Percentiles rank a stretch among this genome's conserved stretches.
Conservation (phyloP, 2,329 filamentous ascomycete species). For the Hypoxylon sp. region DNA sequence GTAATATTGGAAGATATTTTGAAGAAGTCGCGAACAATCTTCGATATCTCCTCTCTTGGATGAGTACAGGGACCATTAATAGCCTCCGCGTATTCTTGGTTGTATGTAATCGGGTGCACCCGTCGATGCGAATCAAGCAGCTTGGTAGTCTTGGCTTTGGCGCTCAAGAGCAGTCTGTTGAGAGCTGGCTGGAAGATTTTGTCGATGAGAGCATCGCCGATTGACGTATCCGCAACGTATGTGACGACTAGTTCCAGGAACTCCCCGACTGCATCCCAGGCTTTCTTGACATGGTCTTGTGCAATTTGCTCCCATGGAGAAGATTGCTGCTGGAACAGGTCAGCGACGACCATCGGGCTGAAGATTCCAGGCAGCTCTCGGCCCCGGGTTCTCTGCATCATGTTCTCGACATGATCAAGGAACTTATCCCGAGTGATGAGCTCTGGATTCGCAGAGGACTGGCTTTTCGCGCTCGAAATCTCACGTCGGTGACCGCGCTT, state of each 20-base stretch:
- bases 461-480: slow-evolving; percentile 33
- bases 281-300: slow-evolving; percentile 62
- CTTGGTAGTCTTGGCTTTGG: slow-evolving; percentile 60
- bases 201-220: slow-evolving; percentile 56
- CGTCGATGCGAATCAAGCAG: slow-evolving; percentile 63
- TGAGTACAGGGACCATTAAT: slow-evolving; percentile 51
- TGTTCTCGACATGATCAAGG: slow-evolving; percentile 58
- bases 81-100: slow-evolving; percentile 61
- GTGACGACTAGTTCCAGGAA: slow-evolving; percentile 64
- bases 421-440: slow-evolving; percentile 56
- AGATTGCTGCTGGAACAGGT: slow-evolving; percentile 73
- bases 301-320: slow-evolving; percentile 67
- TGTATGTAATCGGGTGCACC: slow-evolving; percentile 69
- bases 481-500: slow-evolving; percentile 59
- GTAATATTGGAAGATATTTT: slow-evolving; percentile 4
- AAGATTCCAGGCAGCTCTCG: slow-evolving; percentile 73
- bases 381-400: slow-evolving; percentile 62
- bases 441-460: background rate
- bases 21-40: slow-evolving; percentile 49
- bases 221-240: slow-evolving; percentile 58
- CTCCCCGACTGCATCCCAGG: slow-evolving; percentile 62
- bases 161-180: slow-evolving; percentile 53
- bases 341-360: slow-evolving; percentile 70
- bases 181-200: slow-evolving; percentile 61
- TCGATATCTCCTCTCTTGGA: slow-evolving; percentile 33